Base-by-base conservation (phyloP, 2,329 filamentous ascomycete genomes). In the Arthrobotrys musiformis region DNA sequence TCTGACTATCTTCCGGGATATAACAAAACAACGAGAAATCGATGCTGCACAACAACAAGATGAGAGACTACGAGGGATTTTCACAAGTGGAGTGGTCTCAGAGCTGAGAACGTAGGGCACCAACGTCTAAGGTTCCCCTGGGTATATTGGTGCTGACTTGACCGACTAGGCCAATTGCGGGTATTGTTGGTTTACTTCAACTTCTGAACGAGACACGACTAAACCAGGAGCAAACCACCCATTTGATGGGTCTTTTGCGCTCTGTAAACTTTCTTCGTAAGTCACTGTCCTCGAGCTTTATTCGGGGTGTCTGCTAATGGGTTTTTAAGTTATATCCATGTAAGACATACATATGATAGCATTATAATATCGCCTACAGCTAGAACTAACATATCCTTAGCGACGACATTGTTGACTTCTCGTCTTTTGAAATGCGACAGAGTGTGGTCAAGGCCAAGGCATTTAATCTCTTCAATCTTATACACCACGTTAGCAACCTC, bases 401-500 rank as follows among this genome's bases (percentile, higher is more conserved):
- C 48, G 79, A 81, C 40, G 79, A 80, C 46, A 62, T 80, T 33
- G 80, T 80, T 52, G 79, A 81, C 35, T 81, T 80, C 61, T 79
- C 79, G 22, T 79, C 68, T 24, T 80, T 81, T 46, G 79, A 79
- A 58, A 63, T 78, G 28, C 62, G 79, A 15, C 76, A 79, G 33
- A 67, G 73, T 24, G 63, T 68, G 7, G 42, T 78, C 15, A 79
- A 72, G 9, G 48, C 73, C n/a, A 79, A 77, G 17, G 54, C 70
- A 24, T 80, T 81, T 69, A 72, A 79, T 46, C 63, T 81, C 9
- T 78, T 79, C 35, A 52, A 79, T 42, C 67, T 81, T 1, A 79
- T 80, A 24, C 76, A 79, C 37, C 80, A 80, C 30, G 24, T 80
- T 17, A 50, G 78, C 52, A 79, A 76, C 58, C 46, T 76, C 19